phyloP scores from a whole-genome alignment of 2,329 filamentous ascomycete species.

The Pseudogymnoascus sp. region DNA sequence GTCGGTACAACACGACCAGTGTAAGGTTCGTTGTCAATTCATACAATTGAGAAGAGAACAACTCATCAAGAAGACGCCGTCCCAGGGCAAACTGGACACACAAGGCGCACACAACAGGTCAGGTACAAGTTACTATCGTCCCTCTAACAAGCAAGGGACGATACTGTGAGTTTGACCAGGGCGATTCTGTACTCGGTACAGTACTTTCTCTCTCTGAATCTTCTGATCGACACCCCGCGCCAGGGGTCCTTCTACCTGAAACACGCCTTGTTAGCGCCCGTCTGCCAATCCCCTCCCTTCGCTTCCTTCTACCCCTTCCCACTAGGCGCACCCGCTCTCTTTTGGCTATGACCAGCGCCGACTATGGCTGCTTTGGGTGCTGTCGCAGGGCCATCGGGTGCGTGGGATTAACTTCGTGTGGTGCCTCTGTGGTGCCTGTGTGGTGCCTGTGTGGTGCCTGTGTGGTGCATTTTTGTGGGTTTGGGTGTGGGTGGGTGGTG shows the following conservation, averaged over 20 bases:
- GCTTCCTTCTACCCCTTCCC: not conserved
- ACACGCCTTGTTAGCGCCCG: not conserved
- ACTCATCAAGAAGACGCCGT: not conserved
- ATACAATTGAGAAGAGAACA: not conserved
- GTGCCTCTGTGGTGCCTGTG: not conserved
- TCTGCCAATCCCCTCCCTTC: not conserved
- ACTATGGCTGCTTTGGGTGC: not conserved
- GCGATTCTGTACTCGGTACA: not conserved
- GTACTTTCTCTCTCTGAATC: not conserved
- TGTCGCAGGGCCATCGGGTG: not conserved
- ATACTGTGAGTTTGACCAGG: not conserved
- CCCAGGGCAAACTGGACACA: not conserved
- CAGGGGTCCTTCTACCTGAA: slow-evolving; percentile 7
- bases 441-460: not conserved
- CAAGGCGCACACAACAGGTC: not conserved
- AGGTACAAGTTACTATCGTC: not conserved
- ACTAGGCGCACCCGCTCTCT: not conserved
- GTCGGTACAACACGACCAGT: not conserved
- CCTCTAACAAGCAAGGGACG: not conserved
- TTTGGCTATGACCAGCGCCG: not conserved
- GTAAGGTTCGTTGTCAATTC: not conserved
- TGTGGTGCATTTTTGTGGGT: not conserved
- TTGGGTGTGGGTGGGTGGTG: not conserved
- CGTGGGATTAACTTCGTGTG: not conserved
- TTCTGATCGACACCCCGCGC: slow-evolving; percentile 5